Conservation (phyloP, 352 stramenopile genomes). For the Globisporangium mamillatum region DNA sequence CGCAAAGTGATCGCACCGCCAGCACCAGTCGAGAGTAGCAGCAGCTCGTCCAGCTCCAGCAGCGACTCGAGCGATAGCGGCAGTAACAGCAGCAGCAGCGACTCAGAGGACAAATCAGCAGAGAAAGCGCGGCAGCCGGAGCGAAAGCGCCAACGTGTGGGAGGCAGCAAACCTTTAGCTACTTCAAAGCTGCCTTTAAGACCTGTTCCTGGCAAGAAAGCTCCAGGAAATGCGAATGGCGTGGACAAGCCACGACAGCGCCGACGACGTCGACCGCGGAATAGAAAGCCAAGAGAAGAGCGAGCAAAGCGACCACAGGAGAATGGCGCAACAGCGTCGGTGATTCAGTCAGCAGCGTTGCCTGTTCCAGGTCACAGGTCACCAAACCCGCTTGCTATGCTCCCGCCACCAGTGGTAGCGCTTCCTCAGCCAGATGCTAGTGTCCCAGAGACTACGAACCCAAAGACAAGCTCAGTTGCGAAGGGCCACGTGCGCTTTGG, state of each 20-base stretch:
- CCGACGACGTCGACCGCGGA: slow-evolving; percentile 15
- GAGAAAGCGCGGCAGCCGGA: slow-evolving; percentile 17
- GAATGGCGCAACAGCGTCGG: background rate
- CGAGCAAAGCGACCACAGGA: background rate
- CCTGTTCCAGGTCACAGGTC: background rate
- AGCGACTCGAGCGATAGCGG: slow-evolving; percentile 21
- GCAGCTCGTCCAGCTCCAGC: slow-evolving; percentile 15
- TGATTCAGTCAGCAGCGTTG: background rate
- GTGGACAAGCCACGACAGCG: slow-evolving; percentile 8
- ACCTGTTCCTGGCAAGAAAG: slow-evolving; percentile 11
- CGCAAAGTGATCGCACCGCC: slow-evolving; percentile 1
- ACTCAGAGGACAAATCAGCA: slow-evolving; percentile 14
- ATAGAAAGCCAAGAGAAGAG: slow-evolving; percentile 9
- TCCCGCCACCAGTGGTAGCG: background rate
- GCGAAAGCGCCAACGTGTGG: slow-evolving; percentile 17
- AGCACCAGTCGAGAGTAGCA: background rate
- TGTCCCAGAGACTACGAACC: background rate
- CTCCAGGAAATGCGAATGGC: background rate
- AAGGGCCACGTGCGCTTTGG: slow-evolving; percentile 48
- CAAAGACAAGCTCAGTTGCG: background rate
- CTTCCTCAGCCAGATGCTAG: background rate
- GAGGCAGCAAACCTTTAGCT: background rate
- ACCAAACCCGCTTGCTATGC: background rate
- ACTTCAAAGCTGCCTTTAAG: background rate
- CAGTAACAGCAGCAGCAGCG: slow-evolving; percentile 24